These are phyloP conservation scores for Carex arenaria DNA, from an alignment of 202 grass and related monocot species.

Conservation along the genomic window DNA sequence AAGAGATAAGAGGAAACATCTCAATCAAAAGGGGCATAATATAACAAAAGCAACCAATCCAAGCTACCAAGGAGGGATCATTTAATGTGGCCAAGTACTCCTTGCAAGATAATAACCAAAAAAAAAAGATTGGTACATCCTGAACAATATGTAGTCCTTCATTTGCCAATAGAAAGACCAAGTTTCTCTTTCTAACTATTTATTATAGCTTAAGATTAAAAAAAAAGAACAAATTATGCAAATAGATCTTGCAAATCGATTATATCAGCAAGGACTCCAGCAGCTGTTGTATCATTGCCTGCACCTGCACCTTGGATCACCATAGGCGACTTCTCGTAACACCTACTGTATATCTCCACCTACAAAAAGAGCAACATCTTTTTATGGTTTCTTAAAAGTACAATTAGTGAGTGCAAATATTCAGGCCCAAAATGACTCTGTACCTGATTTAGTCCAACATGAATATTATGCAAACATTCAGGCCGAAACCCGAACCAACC, in stretches of 20 bases:
- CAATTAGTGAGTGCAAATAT: neutral
- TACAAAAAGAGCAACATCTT: slow-evolving; percentile 10
- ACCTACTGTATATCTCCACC: slow-evolving; percentile 95
- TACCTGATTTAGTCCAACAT: neutral
- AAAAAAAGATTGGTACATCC: neutral
- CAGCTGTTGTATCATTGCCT: slow-evolving; percentile 74
- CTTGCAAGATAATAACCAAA: neutral
- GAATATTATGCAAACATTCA: neutral
- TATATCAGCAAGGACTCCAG: slow-evolving; percentile 70
- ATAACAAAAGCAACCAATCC: no score
- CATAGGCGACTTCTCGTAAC: slow-evolving; percentile 60
- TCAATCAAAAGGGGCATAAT: no score
- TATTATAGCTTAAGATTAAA: neutral
- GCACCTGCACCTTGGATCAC: slow-evolving; percentile 94
- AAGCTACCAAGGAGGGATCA: no score
- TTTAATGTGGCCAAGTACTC: neutral
- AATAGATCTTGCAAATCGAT: slow-evolving; percentile 72
- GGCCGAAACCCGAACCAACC: neutral
- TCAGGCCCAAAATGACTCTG: no score
- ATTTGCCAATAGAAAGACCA: neutral
- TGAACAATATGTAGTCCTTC: neutral
- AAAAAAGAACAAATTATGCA: neutral
- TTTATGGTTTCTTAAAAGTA: neutral
- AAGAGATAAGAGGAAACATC: no score
- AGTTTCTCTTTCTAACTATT: neutral